Conservation (phyloP, 495 filamentous ascomycete genomes). For the Neurospora tetraspora region DNA sequence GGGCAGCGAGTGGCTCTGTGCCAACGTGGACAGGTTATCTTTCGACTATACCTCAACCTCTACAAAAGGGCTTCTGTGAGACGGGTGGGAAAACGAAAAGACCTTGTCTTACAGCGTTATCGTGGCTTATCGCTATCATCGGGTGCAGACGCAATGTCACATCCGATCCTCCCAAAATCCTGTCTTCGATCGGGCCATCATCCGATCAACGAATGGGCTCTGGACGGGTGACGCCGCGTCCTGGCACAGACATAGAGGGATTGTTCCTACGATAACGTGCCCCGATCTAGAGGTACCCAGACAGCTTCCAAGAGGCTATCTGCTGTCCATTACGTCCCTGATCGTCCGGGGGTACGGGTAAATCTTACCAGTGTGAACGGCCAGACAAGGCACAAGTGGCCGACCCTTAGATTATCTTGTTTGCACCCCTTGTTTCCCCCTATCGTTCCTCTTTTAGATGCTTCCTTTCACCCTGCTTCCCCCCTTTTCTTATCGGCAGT, state of each 20-base stretch:
- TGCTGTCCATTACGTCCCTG: not conserved
- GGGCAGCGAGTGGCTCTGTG: not conserved
- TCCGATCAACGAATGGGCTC: constrained; percentile 2
- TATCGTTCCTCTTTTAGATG: not conserved
- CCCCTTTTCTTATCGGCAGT: not conserved
- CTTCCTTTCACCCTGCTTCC: not conserved
- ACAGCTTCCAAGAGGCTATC: constrained; percentile 1
- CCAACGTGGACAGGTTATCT: not conserved
- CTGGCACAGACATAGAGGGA: not conserved
- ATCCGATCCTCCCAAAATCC: constrained; percentile 5
- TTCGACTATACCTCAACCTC: not conserved
- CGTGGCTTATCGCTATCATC: not conserved
- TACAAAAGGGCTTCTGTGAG: not conserved
- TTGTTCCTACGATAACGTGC: not conserved
- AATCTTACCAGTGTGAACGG: constrained; percentile 12
- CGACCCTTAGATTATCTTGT: constrained; percentile 10
- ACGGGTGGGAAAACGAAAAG: not conserved
- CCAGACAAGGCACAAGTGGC: constrained; percentile 18
- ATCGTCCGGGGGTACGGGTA: constrained; percentile 12
- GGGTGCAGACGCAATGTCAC: constrained; percentile 3
- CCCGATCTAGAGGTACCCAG: not conserved
- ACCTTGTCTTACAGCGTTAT: not conserved
- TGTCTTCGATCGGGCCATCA: constrained; percentile 2
- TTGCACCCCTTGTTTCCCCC: not conserved
- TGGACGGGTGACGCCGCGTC: not conserved